Base-by-base conservation (phyloP, 1,139 yeast species). In the Nakaseomyces nivariensis region DNA sequence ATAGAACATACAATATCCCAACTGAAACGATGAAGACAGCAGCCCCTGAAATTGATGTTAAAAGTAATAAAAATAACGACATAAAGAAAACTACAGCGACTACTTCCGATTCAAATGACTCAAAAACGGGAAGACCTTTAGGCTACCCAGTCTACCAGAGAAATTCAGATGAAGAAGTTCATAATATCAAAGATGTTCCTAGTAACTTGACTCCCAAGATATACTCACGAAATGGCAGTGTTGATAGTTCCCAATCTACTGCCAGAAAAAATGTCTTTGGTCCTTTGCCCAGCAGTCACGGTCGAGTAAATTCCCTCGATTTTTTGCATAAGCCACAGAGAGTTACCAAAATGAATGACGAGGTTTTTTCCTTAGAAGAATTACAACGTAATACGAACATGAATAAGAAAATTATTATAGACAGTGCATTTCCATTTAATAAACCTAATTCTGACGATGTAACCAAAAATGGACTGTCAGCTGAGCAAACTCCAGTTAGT, bases 301-400 rank as follows among this genome's bases (percentile, higher is more conserved):
- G 53, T 10, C 37, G 51, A 17, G 46, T 56, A 26, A 54, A 53
- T 45, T 59, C 64, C 17, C 46, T 60, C 34, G 51, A 54, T 6
- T 59, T 54, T 48, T 42, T 61, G 49, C 58, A 57, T 41, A 58
- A 52, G 45, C 66, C 66, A 4, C 59, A 58, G 43, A 50, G 63
- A 24, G 54, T 58, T 4, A 37, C 55, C 9, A 58, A 52, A 40
- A 40, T 52, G 43, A 48, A 48, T 41, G 31, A 40, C 25, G 49
- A 24, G 24, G 38, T 48, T 38, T 49, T 46, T 40, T 48, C 54
- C 7, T 57, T 57, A 13, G 58, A 58, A 24, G 59, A 56, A 47
- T 44, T 60, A 38, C 46, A 49, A 24, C 53, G 59, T 42, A 60
- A 60, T 41, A 60, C 64, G 17, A 57, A 57, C 49, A 40, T 57